Base-by-base conservation (phyloP, 2,329 filamentous ascomycete species). In the Stachybotrys elegans region DNA sequence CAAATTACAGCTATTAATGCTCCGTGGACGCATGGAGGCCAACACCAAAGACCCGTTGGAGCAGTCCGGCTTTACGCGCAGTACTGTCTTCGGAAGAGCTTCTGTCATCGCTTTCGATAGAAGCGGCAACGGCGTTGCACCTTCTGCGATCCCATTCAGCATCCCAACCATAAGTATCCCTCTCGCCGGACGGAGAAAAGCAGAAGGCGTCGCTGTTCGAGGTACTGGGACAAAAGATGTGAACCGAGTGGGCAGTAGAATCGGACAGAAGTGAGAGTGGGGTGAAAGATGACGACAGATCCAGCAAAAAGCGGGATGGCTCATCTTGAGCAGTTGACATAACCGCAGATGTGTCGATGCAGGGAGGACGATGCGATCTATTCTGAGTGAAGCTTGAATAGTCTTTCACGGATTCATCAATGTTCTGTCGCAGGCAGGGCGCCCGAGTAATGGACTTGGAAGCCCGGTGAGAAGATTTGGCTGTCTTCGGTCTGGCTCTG, bases 161-260 rank as follows among this genome's bases (percentile, higher is more conserved):
- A 46, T 79, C 74, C 76, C 75, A 79, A 12, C 76, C 75, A 44
- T 79, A 79, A 5, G 68, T 51, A 44, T 79, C 74, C 17, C 34
- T 44, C 5, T 37, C 31, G 16, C 40, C 37, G 2, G 43, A 40
- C 13, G 43, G 16, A 37, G 14, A 17, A 43, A 17, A 38, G 13
- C 22, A 19, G 12, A 19, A 14, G 3, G 9, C 14, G 8, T 34
- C 31, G n/a, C 3, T 8, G 19, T 9, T 16, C 31, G n/a, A 12
- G 9, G 31, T 17, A 34, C n/a, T 12, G n/a, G 31, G n/a, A n/a
- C n/a, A 34, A 7, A 12, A 13, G 8, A 7, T 9, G 8, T 16
- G 9, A 34, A 3, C 31, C 9, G 31, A 34, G 19, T 34, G 11
- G 6, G 6, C n/a, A n/a, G n/a, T n/a, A n/a, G n/a, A n/a, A n/a